Conservation (phyloP, 257 asterid genomes). For the Nicotiana knightiana region DNA sequence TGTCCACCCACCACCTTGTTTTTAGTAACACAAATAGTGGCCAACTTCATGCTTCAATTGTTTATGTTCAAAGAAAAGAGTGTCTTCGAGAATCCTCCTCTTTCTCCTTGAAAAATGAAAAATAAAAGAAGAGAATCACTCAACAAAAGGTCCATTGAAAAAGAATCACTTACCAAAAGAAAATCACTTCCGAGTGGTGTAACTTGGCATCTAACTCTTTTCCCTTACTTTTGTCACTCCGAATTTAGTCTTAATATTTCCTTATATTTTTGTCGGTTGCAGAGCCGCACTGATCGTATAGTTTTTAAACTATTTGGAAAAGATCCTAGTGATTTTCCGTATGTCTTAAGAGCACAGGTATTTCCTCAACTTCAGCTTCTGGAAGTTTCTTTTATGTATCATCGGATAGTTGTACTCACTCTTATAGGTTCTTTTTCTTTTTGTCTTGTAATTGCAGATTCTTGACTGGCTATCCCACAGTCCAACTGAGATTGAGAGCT, state of each 20-base stretch:
- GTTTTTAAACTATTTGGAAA: slow-evolving; percentile 81
- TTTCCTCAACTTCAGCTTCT: neutral
- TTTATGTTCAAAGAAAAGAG: too few species aligned
- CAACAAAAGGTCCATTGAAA: neutral
- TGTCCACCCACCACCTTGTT: neutral
- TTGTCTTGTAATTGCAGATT: slow-evolving; percentile 48
- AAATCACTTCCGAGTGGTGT: neutral
- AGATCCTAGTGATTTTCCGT: slow-evolving; percentile 71
- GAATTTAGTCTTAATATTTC: neutral
- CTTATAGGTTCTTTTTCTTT: slow-evolving; percentile 9
- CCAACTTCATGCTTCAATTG: neutral
- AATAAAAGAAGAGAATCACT: neutral
- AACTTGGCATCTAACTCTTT: neutral
- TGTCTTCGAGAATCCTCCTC: neutral
- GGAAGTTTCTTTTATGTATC: neutral
- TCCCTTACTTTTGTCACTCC: neutral
- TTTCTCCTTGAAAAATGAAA: neutral
- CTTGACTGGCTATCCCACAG: slow-evolving; percentile 86
- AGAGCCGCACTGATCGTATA: slow-evolving; percentile 83
- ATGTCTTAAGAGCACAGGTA: slow-evolving; percentile 67
- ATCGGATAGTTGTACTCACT: neutral
- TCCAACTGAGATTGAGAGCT: slow-evolving; percentile 89
- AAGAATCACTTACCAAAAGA: neutral
- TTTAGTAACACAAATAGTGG: neutral
- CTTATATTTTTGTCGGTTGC: slow-evolving; percentile 9